Percentiles rank a stretch among this genome's conserved stretches.
phyloP scores from a whole-genome alignment of 176 grass and related monocot species.

The Triticum aestivum region DNA sequence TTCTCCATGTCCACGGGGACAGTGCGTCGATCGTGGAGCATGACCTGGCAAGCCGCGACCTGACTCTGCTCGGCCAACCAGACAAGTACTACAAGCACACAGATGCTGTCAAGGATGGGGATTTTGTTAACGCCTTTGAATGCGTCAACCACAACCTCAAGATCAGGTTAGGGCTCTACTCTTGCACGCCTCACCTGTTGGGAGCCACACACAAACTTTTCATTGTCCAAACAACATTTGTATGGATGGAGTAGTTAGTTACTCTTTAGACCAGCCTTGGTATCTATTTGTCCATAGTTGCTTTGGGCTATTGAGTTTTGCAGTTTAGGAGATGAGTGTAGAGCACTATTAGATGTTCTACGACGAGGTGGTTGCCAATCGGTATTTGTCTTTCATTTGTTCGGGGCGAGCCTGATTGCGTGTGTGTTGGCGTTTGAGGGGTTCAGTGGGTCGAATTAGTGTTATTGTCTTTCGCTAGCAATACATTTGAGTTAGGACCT shows the following conservation, averaged over 20 bases:
- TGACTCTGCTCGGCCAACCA: too few species aligned
- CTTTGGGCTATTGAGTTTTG: not conserved
- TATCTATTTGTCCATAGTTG: not conserved
- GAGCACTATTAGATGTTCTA: not conserved
- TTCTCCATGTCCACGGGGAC: too few species aligned
- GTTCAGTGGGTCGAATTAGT: not conserved
- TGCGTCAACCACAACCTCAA: too few species aligned
- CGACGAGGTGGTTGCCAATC: not conserved
- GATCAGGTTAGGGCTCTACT: too few species aligned
- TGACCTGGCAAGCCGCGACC: too few species aligned
- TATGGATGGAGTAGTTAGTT: not conserved
- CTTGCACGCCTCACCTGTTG: too few species aligned
- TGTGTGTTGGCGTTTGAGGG: not conserved
- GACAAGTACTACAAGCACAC: too few species aligned
- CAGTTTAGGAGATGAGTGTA: not conserved
- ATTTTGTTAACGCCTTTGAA: too few species aligned
- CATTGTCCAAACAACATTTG: too few species aligned
- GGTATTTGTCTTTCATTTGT: not conserved
- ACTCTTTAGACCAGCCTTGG: not conserved
- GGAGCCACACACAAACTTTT: too few species aligned
- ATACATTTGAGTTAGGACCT: not conserved
- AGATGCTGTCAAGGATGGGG: too few species aligned
- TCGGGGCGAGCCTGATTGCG: not conserved
- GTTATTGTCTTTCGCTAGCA: not conserved
- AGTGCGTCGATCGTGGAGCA: too few species aligned